These are phyloP conservation scores for Gloeopeniophorella convolvens DNA, from an alignment of 768 basidiomycete species.

Conservation along the genomic window DNA sequence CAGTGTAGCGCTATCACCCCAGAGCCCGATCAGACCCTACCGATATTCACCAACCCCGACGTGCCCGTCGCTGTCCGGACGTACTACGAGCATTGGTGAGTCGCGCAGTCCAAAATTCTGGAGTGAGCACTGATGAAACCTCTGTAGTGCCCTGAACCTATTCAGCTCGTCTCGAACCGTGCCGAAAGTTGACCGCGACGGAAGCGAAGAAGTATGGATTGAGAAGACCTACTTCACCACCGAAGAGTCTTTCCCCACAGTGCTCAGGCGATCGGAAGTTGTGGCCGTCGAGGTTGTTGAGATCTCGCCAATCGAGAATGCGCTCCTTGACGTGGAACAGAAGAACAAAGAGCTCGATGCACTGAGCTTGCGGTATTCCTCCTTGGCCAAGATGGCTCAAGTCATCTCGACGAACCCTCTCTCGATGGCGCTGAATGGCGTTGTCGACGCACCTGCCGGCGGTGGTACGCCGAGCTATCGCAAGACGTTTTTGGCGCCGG, in stretches of 20 bases:
- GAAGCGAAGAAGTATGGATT: constrained; percentile 70
- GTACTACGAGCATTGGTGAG: constrained; percentile 83
- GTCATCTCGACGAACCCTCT: constrained; percentile 70
- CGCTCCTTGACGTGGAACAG: constrained; percentile 71
- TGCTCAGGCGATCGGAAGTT: constrained; percentile 85
- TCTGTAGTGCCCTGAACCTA: constrained; percentile 64
- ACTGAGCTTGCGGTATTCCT: constrained; percentile 63
- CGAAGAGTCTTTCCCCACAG: constrained; percentile 86
- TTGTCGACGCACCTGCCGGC: constrained; percentile 75
- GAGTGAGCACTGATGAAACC: not conserved
- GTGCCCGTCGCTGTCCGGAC: constrained; percentile 72
- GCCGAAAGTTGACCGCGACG: constrained; percentile 55
- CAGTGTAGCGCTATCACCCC: constrained; percentile 83
- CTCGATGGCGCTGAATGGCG: constrained; percentile 81
- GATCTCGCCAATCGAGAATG: constrained; percentile 81
- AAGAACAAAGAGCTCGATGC: constrained; percentile 73
- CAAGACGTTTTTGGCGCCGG: constrained; percentile 64
- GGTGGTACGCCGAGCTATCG: constrained; percentile 77
- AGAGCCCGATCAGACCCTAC: constrained; percentile 69
- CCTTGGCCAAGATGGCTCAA: constrained; percentile 72
- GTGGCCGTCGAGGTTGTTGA: constrained; percentile 62
- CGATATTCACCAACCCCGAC: constrained; percentile 81
- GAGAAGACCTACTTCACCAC: constrained; percentile 87
- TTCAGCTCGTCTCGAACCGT: constrained; percentile 75
- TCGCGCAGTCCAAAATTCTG: not conserved